A percentile compares a stretch with the other conserved stretches of the same genome.
Evolutionary conservation across 768 basidiomycete species (phyloP).

Genomic region (Boletus bicolor): DNA sequence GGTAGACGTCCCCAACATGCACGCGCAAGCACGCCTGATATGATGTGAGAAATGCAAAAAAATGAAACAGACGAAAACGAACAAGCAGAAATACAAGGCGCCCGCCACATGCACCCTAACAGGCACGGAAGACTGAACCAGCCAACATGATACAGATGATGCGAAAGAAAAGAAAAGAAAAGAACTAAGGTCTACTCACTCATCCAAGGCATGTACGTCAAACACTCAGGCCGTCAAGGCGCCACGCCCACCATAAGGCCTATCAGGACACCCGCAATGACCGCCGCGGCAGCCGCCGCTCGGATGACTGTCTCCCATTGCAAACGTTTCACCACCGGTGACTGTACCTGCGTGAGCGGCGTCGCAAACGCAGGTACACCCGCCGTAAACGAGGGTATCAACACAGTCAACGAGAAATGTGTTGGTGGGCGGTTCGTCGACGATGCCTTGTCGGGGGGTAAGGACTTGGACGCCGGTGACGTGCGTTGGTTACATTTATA

Average conservation of each 20-base stretch:
- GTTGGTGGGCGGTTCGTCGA: background rate
- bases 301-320: constrained; percentile 84
- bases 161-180: too few relatives aligned
- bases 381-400: constrained; percentile 31
- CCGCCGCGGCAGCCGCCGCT: constrained; percentile 46
- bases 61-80: too few relatives aligned
- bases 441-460: background rate
- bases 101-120: background rate
- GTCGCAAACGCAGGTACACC: constrained; percentile 68
- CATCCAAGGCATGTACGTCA: background rate
- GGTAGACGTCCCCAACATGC: background rate
- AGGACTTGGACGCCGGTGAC: background rate
- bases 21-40: background rate
- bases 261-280: constrained; percentile 34
- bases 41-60: background rate
- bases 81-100: too few relatives aligned
- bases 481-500: constrained; percentile 30
- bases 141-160: background rate
- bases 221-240: background rate
- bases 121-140: background rate
- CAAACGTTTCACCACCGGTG: constrained; percentile 67
- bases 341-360: constrained; percentile 67
- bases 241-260: constrained; percentile 28
- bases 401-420: constrained; percentile 6
- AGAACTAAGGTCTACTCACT: background rate